A percentile compares a stretch with the other conserved stretches of the same genome.
Evolutionary conservation across 139 green algal species (phyloP).

Genomic region (Monoraphidium neglectum): DNA sequence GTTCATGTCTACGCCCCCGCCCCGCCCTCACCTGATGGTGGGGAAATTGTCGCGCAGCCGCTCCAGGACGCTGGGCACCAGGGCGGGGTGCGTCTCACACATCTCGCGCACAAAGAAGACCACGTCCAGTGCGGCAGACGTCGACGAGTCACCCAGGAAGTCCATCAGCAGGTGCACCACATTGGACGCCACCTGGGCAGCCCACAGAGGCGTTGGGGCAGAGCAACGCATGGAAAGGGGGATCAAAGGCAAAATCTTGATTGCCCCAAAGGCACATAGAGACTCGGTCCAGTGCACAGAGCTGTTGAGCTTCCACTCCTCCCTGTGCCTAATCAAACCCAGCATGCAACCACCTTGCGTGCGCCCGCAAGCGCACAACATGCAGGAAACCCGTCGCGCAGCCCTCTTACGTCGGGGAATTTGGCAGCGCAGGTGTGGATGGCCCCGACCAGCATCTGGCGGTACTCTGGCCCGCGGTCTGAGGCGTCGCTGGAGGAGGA

Average conservation of each 20-base stretch:
- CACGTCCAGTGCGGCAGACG: slow-evolving; percentile 75
- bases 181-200: slow-evolving; percentile 79
- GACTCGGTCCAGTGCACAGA: no score
- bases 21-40: slow-evolving; percentile 20
- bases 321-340: no score
- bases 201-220: no score
- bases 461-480: slow-evolving; percentile 92
- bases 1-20: slow-evolving; percentile 86
- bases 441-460: slow-evolving; percentile 91
- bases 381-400: no score
- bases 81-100: slow-evolving; percentile 89
- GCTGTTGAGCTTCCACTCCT: no score
- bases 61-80: slow-evolving; percentile 85
- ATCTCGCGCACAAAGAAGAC: slow-evolving; percentile 95
- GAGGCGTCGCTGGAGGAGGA: slow-evolving; percentile 82
- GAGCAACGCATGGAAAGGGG: no score
- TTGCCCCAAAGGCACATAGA: no score
- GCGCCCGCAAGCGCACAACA: no score
- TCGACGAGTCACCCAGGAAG: slow-evolving; percentile 89
- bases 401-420: slow-evolving; percentile 96
- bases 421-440: slow-evolving; percentile 95
- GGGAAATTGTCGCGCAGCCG: slow-evolving; percentile 88
- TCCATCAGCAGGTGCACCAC: slow-evolving; percentile 98
- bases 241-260: no score
- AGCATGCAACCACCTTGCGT: no score